phyloP scores from a whole-genome alignment of 2,329 filamentous ascomycete species.

The Dactylellina parvicollis region DNA sequence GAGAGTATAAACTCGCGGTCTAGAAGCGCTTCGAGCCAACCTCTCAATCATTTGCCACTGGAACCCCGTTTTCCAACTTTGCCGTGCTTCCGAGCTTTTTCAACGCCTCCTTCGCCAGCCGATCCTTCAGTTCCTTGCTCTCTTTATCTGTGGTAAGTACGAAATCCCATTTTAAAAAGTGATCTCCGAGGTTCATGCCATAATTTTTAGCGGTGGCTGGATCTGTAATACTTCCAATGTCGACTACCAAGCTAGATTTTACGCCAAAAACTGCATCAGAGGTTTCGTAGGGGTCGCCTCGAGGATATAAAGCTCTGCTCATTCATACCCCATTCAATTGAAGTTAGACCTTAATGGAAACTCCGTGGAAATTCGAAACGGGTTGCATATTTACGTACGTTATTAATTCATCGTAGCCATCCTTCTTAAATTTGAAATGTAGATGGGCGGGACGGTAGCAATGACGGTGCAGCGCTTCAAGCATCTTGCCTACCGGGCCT shows the following conservation, averaged over 20 bases:
- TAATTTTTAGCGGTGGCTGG: constrained; percentile 70
- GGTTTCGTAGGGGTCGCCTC: constrained; percentile 81
- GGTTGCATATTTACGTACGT: constrained; percentile 70
- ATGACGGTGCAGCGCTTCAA: constrained; percentile 75
- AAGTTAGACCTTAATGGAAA: background rate
- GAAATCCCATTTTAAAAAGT: constrained; percentile 77
- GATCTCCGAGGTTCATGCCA: constrained; percentile 71
- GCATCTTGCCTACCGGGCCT: constrained; percentile 75
- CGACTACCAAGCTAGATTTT: constrained; percentile 80
- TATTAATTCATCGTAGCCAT: constrained; percentile 80
- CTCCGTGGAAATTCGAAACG: background rate
- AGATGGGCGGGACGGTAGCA: constrained; percentile 80
- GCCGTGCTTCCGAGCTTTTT: constrained; percentile 73
- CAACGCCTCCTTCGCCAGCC: constrained; percentile 74
- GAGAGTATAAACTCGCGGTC: background rate
- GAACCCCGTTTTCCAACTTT: constrained; percentile 78
- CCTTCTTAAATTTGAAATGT: constrained; percentile 89
- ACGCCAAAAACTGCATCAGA: constrained; percentile 88
- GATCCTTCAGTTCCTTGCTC: constrained; percentile 72
- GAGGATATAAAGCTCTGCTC: constrained; percentile 75
- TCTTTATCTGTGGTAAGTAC: constrained; percentile 78
- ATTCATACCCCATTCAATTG: background rate
- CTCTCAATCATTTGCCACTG: constrained; percentile 71
- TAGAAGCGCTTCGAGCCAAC: background rate
- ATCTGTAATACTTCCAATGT: constrained; percentile 68